Percentiles rank a stretch among this genome's conserved stretches.
Evolutionary conservation across 2,329 filamentous ascomycete genomes (phyloP).

Genomic region (Microdochium bolleyi): DNA sequence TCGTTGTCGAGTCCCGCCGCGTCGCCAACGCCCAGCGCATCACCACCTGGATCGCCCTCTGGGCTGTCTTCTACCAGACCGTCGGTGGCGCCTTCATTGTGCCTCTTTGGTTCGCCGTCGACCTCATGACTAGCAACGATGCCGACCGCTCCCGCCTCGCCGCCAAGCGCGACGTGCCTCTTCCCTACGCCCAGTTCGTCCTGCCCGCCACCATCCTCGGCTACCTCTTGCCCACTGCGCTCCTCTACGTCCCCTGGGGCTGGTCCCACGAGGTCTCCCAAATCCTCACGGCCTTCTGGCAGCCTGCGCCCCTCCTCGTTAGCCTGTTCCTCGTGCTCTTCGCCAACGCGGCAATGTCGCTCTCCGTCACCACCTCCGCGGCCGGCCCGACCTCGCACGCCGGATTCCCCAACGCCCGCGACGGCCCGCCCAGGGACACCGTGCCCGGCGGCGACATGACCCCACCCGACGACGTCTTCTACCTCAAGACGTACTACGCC

Average conservation of each 20-base stretch:
- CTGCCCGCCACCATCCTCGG: conserved; percentile 13
- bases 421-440: not conserved
- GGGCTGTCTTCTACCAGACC: conserved; percentile 16
- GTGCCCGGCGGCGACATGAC: not conserved
- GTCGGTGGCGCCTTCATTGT: conserved; percentile 14
- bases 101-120: conserved; percentile 9
- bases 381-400: not conserved
- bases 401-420: not conserved
- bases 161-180: conserved; percentile 9
- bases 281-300: conserved; percentile 16
- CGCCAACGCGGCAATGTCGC: not conserved
- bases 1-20: conserved; percentile 15
- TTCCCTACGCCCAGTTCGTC: conserved; percentile 11
- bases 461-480: conserved; percentile 9
- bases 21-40: conserved; percentile 10
- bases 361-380: not conserved
- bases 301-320: conserved; percentile 13
- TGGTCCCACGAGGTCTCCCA: conserved; percentile 8
- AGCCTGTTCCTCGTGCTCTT: conserved; percentile 10
- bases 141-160: conserved; percentile 11
- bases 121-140: conserved; percentile 10
- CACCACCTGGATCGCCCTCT: conserved; percentile 14
- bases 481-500: conserved; percentile 16
- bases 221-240: conserved; percentile 15
- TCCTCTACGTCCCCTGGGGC: conserved; percentile 11